Evolutionary conservation across 345 rosid genomes (phyloP).

Genomic region (Salix caprea): DNA sequence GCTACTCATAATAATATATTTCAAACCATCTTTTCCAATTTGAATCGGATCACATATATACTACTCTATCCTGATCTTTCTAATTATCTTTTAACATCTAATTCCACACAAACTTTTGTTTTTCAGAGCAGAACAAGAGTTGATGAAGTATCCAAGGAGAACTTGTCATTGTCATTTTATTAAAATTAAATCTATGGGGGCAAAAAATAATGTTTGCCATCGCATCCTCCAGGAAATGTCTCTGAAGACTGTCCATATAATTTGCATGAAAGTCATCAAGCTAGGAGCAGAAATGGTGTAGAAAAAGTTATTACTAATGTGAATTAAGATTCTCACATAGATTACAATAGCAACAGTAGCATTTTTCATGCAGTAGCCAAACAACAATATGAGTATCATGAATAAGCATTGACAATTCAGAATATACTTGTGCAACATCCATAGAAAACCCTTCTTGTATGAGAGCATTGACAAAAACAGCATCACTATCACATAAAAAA

Average conservation of each 20-base stretch:
- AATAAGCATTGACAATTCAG: neutral
- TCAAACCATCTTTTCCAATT: neutral
- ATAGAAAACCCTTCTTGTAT: slow-evolving; percentile 52
- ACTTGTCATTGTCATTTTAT: too few relatives aligned
- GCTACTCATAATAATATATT: too few relatives aligned
- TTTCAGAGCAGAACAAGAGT: too few relatives aligned
- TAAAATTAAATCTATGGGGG: too few relatives aligned
- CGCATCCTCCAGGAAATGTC: too few relatives aligned
- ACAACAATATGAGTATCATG: neutral
- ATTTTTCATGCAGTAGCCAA: neutral
- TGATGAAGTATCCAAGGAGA: too few relatives aligned
- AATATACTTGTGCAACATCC: slow-evolving; percentile 59
- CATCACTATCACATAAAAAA: too few relatives aligned
- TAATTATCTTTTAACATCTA: too few relatives aligned
- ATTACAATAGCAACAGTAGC: neutral
- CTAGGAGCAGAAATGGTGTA: neutral
- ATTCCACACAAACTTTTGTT: too few relatives aligned
- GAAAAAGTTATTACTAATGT: neutral
- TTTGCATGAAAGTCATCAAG: neutral
- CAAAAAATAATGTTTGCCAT: too few relatives aligned
- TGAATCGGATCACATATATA: neutral
- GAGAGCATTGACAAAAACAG: slow-evolving; percentile 23
- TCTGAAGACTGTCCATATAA: too few relatives aligned
- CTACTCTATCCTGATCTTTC: neutral
- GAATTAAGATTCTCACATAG: neutral